A percentile compares a stretch with the other conserved stretches of the same genome.
Evolutionary conservation across 2,329 filamentous ascomycete genomes (phyloP).

Genomic region (Trichoderma hamatum): DNA sequence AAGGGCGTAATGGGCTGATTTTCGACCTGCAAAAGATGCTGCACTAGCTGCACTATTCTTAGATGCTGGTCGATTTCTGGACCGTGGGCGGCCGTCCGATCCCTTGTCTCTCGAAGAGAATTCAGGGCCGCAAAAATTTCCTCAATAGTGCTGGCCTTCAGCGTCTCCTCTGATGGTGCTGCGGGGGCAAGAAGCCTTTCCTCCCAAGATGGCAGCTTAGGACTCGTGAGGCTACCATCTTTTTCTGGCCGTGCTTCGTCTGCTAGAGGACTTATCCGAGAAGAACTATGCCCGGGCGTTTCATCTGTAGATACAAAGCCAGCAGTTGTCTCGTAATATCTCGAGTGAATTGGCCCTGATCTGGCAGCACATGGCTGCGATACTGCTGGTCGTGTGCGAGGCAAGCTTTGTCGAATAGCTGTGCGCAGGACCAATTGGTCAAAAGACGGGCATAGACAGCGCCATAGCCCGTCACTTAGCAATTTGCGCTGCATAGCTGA

Average conservation of each 20-base stretch:
- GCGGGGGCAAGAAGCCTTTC: conserved; percentile 30
- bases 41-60: conserved; percentile 51
- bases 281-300: not conserved
- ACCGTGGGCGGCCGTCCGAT: conserved; percentile 30
- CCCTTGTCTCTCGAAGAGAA: conserved; percentile 33
- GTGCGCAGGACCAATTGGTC: conserved; percentile 45
- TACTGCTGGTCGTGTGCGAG: conserved; percentile 15
- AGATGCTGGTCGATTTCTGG: conserved; percentile 34
- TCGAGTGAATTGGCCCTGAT: conserved; percentile 27
- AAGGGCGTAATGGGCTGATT: conserved; percentile 57
- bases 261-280: not conserved
- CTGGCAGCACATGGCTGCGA: conserved; percentile 26
- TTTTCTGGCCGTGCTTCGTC: not conserved
- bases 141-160: conserved; percentile 31
- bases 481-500: conserved; percentile 40
- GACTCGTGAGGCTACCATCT: not conserved
- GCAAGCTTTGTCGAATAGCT: conserved; percentile 33
- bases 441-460: conserved; percentile 63
- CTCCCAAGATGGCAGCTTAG: conserved; percentile 11
- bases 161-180: conserved; percentile 30
- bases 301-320: not conserved
- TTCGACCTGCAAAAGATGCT: conserved; percentile 61
- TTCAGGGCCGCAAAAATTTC: conserved; percentile 37
- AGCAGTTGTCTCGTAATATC: conserved; percentile 30
- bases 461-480: conserved; percentile 63